phyloP scores from a whole-genome alignment of 495 filamentous ascomycete species.

The Hypoxylon fragiforme region DNA sequence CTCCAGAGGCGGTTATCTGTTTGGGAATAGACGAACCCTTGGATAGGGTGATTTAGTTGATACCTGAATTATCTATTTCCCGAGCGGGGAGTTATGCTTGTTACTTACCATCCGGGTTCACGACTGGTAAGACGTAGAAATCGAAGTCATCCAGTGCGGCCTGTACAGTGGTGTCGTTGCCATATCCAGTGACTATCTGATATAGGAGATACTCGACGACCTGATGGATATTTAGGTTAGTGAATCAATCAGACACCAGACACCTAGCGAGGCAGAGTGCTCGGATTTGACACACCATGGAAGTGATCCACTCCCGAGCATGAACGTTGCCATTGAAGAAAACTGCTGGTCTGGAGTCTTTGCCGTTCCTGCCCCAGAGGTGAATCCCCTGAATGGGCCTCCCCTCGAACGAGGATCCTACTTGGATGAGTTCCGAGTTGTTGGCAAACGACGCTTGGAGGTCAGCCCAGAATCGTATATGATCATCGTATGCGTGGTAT shows the following conservation, averaged over 20 bases:
- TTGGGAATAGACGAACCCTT: constrained; percentile 65
- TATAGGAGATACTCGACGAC: constrained; percentile 61
- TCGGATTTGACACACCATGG: constrained; percentile 40
- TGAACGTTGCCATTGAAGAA: constrained; percentile 66
- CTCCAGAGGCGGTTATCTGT: constrained; percentile 63
- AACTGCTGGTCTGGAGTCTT: constrained; percentile 59
- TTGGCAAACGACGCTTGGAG: constrained; percentile 50
- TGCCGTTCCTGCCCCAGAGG: constrained; percentile 57
- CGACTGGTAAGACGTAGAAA: constrained; percentile 64
- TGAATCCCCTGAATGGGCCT: constrained; percentile 61
- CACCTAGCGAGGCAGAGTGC: not conserved
- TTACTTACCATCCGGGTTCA: constrained; percentile 63
- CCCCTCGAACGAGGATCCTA: constrained; percentile 56
- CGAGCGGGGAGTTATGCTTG: too few species aligned
- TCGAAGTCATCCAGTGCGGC: constrained; percentile 61
- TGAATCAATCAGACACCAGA: not conserved
- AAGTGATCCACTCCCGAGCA: constrained; percentile 67
- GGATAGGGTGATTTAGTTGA: too few species aligned
- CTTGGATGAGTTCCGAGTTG: constrained; percentile 56
- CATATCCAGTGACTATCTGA: constrained; percentile 53
- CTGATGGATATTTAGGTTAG: constrained; percentile 13
- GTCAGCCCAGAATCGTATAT: constrained; percentile 56
- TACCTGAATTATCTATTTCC: too few species aligned
- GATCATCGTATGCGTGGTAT: constrained; percentile 61
- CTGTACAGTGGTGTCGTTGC: constrained; percentile 44